Evolutionary conservation across 768 basidiomycete genomes (phyloP), one percentile per base, ranked within the genome.

Genomic region (Tylopilus rubrobrunneus): DNA sequence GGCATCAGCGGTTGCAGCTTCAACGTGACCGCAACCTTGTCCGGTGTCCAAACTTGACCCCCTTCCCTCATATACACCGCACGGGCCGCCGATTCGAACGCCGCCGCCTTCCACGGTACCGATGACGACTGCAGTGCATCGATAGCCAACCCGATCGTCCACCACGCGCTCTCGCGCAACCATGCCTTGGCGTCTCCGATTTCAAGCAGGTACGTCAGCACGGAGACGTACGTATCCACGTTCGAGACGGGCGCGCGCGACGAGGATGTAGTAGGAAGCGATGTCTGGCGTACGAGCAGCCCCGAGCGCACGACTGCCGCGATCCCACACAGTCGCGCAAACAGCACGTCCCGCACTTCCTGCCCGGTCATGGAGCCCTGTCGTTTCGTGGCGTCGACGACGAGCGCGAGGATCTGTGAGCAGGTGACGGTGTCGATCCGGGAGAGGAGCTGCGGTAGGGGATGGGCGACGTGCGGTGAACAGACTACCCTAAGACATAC

Each of bases 101-200:
- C 92, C 23, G 82, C 77, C 1, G 76, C 74, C 68, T 83, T 86
- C 92, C 94, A 97, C 0, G 78, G 54, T 15, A 86, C 82, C 5
- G 81, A 71, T 17, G 82, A 85, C 7, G 70, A 74, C 45, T 79
- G 67, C 39, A 90, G 71, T 12, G 76, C 77, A 55, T 87, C 82
- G 45, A 92, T 59, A 0, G 84, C 85, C 45, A 85, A 73, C 23
- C 77, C 71, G 46, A 95, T 73, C 21, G 83, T 78, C 83, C 92
- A 96, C 89, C 91, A 96, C 14, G 86, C 88, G 63, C 89, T 88
- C 70, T 98, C 96, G 37, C 86, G 78, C 47, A 98, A 71, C 93
- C 94, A 98, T 0, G 86, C 85, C 69, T 95, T 97, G 65, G 84
- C 82, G 62, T 87, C 83, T 23, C 90, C 92, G 42, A 97, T 72